Base-by-base conservation (phyloP, 208 protist genomes). In the Trypanosoma cruzi region DNA sequence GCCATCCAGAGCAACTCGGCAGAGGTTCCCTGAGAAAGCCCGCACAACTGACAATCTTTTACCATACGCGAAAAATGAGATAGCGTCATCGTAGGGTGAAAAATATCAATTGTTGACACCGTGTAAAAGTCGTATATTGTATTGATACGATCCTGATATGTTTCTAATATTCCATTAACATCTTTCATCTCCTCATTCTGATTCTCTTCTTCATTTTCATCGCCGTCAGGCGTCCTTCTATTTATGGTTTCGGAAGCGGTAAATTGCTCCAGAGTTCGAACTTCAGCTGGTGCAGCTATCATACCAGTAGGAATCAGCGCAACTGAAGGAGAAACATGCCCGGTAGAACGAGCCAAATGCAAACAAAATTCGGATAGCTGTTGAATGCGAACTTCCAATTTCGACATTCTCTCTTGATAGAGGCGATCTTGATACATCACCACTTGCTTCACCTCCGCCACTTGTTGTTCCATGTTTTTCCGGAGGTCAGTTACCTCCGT, bases 1-100 rank as follows among this genome's bases (percentile, higher is more conserved):
- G 66, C 68, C 77, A 93, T 93, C 87, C 84, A 90, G 18, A 93
- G 54, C 37, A 90, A 57, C 62, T 90, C 81, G 5, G 83, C 66
- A 20, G 80, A 76, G 31, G 72, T 75, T 22, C 79, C 64, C 28
- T 67, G 70, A 42, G 61, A 49, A 49, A 54, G 7, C 20, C 52
- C 64, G 56, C 73, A 75, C 2, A 90, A 57, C 14, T 63, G 57
- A 56, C 72, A 79, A 61, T 93, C 84, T 53, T 72, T 77, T 44
- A 85, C 67, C 49, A 93, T 62, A 22, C 52, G 68, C 20, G 82
- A 79, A 68, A 93, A 88, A 31, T 86, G 64, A 28, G 57, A 34
- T 28, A 90, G 59, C 7, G 71, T 70, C 80, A 93, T 85, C 18
- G 50, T 46, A n/a, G 80, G 82, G 26, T 82, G 72, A 48, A 88